Conservation (phyloP, 306 rosid genomes). For the Clitoria ternatea region DNA sequence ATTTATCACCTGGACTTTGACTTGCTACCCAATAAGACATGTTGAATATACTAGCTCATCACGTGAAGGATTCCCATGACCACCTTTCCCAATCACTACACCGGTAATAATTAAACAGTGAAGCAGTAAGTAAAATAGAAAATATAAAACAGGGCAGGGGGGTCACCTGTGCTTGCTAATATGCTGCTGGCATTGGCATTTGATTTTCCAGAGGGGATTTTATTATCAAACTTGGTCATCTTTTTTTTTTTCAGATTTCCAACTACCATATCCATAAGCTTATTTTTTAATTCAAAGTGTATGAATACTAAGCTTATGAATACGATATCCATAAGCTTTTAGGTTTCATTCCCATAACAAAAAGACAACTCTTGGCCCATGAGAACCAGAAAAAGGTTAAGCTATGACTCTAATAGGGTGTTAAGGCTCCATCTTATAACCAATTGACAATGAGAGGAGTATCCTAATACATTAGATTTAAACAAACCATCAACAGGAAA, state of each 20-base stretch:
- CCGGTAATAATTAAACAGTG: constrained; percentile 31
- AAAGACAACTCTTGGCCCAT: no score
- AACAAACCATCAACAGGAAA: no score
- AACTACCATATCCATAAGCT: constrained; percentile 82
- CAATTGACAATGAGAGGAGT: no score
- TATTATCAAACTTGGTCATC: constrained; percentile 55
- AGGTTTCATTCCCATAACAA: no score
- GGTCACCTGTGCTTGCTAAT: constrained; percentile 50
- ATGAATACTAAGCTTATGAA: no score
- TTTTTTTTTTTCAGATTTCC: constrained; percentile 76
- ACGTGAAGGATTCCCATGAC: constrained; percentile 58
- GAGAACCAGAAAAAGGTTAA: no score
- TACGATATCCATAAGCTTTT: no score
- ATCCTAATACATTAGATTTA: no score
- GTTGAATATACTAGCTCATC: constrained; percentile 72
- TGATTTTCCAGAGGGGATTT: constrained; percentile 59
- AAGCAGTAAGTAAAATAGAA: constrained; percentile 14
- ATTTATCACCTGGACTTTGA: constrained; percentile 86
- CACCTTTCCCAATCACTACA: constrained; percentile 51
- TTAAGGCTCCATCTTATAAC: no score
- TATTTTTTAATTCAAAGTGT: no score
- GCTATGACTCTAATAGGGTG: no score
- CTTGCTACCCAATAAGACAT: constrained; percentile 86
- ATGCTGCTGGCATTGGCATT: constrained; percentile 48
- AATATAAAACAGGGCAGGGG: not conserved